Conservation (phyloP, 2,329 filamentous ascomycete species). For the Colletotrichum tropicale region DNA sequence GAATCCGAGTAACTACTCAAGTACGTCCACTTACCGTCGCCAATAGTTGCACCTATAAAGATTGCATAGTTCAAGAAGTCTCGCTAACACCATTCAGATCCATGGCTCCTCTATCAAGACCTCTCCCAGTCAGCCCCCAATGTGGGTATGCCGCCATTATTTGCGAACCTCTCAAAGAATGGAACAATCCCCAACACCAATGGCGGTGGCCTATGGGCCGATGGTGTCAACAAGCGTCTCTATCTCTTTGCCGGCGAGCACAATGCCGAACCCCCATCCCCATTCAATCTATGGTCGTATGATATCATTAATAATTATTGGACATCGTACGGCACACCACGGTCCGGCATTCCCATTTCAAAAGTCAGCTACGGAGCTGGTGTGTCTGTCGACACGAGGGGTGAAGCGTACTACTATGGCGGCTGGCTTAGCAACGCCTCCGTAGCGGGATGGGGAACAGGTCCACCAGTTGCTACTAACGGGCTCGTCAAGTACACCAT, state of each 20-base stretch:
- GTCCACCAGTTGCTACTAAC: slow-evolving; percentile 50
- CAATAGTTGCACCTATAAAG: neutral
- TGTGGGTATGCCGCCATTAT: slow-evolving; percentile 54
- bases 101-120: slow-evolving; percentile 62
- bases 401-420: slow-evolving; percentile 65
- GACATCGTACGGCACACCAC: slow-evolving; percentile 49
- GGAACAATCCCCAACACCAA: slow-evolving; percentile 52
- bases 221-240: slow-evolving; percentile 66
- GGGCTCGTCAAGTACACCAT: slow-evolving; percentile 63
- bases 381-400: slow-evolving; percentile 56
- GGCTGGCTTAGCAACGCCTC: slow-evolving; percentile 64
- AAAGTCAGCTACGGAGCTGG: slow-evolving; percentile 63
- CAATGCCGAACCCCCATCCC: slow-evolving; percentile 41
- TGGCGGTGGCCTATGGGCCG: slow-evolving; percentile 60
- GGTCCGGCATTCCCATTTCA: slow-evolving; percentile 36
- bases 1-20: slow-evolving; percentile 55
- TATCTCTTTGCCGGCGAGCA: slow-evolving; percentile 68
- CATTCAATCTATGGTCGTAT: slow-evolving; percentile 59
- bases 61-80: neutral
- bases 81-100: slow-evolving; percentile 40
- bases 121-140: slow-evolving; percentile 44
- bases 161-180: slow-evolving; percentile 64
- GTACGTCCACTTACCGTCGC: slow-evolving; percentile 40
- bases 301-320: slow-evolving; percentile 62
- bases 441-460: slow-evolving; percentile 51